Evolutionary conservation across 2,329 filamentous ascomycete species (phyloP).

Genomic region (Fusarium penzigii): DNA sequence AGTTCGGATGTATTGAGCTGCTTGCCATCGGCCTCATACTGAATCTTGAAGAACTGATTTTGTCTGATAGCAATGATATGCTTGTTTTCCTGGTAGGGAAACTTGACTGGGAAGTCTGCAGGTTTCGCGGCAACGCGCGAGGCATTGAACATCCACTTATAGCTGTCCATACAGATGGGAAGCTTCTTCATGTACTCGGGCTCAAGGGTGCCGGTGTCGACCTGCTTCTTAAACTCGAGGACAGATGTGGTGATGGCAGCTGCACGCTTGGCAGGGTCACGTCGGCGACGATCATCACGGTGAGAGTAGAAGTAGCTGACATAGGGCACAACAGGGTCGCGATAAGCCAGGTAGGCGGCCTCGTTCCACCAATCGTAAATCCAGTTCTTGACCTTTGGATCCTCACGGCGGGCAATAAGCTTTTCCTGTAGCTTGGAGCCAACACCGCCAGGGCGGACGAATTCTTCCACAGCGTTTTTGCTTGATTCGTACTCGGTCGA

Average conservation of each 20-base stretch:
- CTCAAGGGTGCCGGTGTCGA: conserved; percentile 80
- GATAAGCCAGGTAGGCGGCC: conserved; percentile 86
- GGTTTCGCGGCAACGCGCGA: conserved; percentile 82
- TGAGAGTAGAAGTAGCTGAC: conserved; percentile 99
- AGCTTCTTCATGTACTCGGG: conserved; percentile 99
- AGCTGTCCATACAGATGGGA: conserved; percentile 97
- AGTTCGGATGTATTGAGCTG: conserved; percentile 88
- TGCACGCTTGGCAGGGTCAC: conserved; percentile 88
- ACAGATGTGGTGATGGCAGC: conserved; percentile 84
- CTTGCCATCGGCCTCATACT: conserved; percentile 77
- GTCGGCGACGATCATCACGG: conserved; percentile 84
- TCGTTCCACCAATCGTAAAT: conserved; percentile 98
- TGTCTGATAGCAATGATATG: conserved; percentile 90
- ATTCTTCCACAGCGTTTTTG: conserved; percentile 83
- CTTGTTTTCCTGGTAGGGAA: conserved; percentile 71
- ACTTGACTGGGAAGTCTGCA: conserved; percentile 83
- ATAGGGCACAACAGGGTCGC: conserved; percentile 94
- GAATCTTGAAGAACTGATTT: conserved; percentile 96
- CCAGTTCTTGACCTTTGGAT: conserved; percentile 89
- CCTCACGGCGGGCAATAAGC: conserved; percentile 74
- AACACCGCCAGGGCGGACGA: conserved; percentile 81
- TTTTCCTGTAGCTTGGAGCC: conserved; percentile 87
- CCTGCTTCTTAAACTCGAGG: conserved; percentile 92
- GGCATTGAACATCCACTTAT: conserved; percentile 98
- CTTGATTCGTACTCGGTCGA: conserved; percentile 68